Percentiles rank a stretch among this genome's conserved stretches.
Conservation (phyloP, 306 rosid genomes). For the Prunus mume region DNA sequence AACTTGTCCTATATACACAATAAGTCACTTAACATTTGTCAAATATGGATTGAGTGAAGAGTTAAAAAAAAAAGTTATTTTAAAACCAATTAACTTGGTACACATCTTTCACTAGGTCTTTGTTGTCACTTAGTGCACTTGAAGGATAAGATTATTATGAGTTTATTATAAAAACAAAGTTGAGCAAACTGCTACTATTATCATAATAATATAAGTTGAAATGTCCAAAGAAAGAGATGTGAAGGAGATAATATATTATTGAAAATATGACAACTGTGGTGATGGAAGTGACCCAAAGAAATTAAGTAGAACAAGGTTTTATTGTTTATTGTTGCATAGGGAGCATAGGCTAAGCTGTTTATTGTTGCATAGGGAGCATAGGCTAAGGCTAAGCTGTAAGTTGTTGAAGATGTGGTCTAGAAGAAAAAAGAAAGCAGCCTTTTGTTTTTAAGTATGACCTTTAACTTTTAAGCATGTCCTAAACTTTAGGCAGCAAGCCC, state of each 20-base stretch:
- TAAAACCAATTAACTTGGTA: neutral
- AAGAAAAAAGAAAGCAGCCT: neutral
- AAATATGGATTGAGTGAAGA: neutral
- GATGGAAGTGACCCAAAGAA: conserved; percentile 12
- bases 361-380: neutral
- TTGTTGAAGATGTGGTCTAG: neutral
- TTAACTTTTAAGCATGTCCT: neutral
- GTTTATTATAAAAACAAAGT: neutral
- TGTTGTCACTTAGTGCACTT: neutral
- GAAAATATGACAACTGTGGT: conserved; percentile 17
- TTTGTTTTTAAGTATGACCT: neutral
- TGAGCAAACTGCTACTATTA: neutral
- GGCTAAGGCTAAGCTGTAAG: conserved; percentile 15
- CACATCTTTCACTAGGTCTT: neutral
- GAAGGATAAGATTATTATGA: neutral
- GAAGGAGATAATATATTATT: neutral
- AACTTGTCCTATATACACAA: neutral
- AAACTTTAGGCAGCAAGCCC: too few relatives aligned
- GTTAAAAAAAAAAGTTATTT: neutral
- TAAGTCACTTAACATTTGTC: neutral
- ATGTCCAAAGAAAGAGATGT: neutral
- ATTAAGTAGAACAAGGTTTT: neutral
- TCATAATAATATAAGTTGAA: neutral
- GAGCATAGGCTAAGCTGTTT: conserved; percentile 3
- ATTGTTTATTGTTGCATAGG: neutral